Percentiles rank a stretch among this genome's conserved stretches.
These are phyloP conservation scores for Pichia scutulata DNA, from an alignment of 805 yeast species.

Conservation along the genomic window DNA sequence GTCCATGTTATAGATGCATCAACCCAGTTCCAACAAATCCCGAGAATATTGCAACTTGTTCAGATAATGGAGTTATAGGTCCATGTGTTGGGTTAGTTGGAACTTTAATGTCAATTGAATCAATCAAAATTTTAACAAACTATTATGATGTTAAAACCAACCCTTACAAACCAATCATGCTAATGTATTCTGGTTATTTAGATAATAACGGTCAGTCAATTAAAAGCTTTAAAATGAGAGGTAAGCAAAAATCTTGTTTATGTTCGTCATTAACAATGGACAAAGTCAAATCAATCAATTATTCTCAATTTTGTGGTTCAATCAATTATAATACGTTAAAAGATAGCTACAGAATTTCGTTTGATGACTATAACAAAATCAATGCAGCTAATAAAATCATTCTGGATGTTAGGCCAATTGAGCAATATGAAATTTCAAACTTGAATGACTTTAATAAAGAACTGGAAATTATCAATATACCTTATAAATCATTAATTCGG, in stretches of 20 bases:
- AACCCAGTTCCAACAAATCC: slow-evolving; percentile 89
- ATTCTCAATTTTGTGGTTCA: slow-evolving; percentile 69
- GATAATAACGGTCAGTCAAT: slow-evolving; percentile 47
- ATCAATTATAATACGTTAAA: slow-evolving; percentile 38
- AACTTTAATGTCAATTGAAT: slow-evolving; percentile 78
- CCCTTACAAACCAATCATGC: slow-evolving; percentile 59
- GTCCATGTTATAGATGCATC: slow-evolving; percentile 94
- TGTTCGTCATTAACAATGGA: slow-evolving; percentile 51
- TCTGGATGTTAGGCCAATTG: slow-evolving; percentile 75
- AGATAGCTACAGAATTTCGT: slow-evolving; percentile 39
- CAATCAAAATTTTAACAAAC: slow-evolving; percentile 64
- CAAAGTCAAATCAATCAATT: slow-evolving; percentile 45
- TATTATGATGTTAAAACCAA: slow-evolving; percentile 41
- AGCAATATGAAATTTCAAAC: slow-evolving; percentile 63
- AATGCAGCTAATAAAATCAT: slow-evolving; percentile 21
- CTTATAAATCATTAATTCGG: slow-evolving; percentile 43
- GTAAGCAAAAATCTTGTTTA: slow-evolving; percentile 60
- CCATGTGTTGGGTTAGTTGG: slow-evolving; percentile 96
- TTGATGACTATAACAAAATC: slow-evolving; percentile 26
- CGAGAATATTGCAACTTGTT: slow-evolving; percentile 71
- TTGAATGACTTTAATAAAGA: slow-evolving; percentile 39
- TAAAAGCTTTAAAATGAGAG: slow-evolving; percentile 74
- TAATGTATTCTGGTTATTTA: slow-evolving; percentile 54
- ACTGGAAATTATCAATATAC: slow-evolving; percentile 39
- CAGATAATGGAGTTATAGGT: slow-evolving; percentile 91